A percentile compares a stretch with the other conserved stretches of the same genome.
phyloP scores from a whole-genome alignment of 352 stramenopile species.

The Pythium brassicae region DNA sequence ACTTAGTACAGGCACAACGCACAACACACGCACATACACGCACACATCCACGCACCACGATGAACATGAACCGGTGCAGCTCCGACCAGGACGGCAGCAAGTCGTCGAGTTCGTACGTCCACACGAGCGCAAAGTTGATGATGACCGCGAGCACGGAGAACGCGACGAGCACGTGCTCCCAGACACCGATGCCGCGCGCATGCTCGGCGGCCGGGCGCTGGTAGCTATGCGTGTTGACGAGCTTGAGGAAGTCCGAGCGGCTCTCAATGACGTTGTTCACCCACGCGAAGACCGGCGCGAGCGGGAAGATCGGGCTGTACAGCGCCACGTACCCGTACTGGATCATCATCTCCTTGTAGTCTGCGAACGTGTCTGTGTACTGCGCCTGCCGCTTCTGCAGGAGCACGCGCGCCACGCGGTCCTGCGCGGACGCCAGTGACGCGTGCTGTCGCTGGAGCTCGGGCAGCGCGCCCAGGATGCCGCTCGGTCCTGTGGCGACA shows the following conservation, averaged over 20 bases:
- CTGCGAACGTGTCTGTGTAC: constrained; percentile 61
- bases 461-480: not conserved
- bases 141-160: constrained; percentile 90
- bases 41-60: constrained; percentile 29
- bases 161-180: constrained; percentile 91
- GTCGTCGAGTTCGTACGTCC: constrained; percentile 54
- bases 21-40: not conserved
- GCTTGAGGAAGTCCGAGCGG: constrained; percentile 90
- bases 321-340: constrained; percentile 92
- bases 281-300: constrained; percentile 87
- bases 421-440: constrained; percentile 17
- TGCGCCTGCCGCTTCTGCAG: constrained; percentile 56
- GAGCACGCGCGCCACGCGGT: constrained; percentile 44
- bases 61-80: constrained; percentile 55
- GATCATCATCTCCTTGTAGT: constrained; percentile 85
- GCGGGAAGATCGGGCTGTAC: constrained; percentile 89
- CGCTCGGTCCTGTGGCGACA: not conserved
- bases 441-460: constrained; percentile 5
- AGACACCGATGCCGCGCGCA: constrained; percentile 89
- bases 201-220: constrained; percentile 86
- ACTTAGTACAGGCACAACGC: not conserved
- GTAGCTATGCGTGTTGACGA: constrained; percentile 83
- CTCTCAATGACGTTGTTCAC: constrained; percentile 91
- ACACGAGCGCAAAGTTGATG: constrained; percentile 93
- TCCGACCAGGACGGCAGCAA: constrained; percentile 51